A percentile compares a stretch with the other conserved stretches of the same genome.
Evolutionary conservation across 2,329 filamentous ascomycete species (phyloP).

Genomic region (Paracoccidioides brasiliensis): DNA sequence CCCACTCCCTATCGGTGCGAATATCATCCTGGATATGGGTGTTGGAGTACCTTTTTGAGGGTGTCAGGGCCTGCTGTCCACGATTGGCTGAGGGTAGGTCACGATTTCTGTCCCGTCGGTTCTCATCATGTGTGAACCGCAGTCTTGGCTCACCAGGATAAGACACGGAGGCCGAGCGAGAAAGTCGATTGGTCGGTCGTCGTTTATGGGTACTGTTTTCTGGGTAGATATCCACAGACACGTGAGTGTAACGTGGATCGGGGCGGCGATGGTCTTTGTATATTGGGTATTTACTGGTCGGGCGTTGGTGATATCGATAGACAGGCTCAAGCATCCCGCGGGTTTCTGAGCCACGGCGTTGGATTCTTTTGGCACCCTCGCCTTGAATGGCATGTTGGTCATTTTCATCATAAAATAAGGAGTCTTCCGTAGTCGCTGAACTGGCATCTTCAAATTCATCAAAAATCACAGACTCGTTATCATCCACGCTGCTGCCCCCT

Average conservation of each 20-base stretch:
- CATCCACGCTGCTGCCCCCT: conserved; percentile 16
- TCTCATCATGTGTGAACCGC: conserved; percentile 11
- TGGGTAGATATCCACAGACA: conserved; percentile 16
- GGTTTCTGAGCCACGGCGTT: conserved; percentile 11
- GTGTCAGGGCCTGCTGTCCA: not conserved
- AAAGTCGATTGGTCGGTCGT: not conserved
- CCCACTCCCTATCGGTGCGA: conserved; percentile 5
- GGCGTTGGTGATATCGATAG: conserved; percentile 20
- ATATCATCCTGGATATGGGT: conserved; percentile 3
- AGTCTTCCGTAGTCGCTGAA: conserved; percentile 14
- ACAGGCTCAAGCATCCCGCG: conserved; percentile 9
- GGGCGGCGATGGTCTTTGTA: conserved; percentile 2
- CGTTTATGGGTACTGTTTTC: conserved; percentile 12
- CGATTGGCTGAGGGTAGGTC: conserved; percentile 3
- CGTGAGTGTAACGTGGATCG: conserved; percentile 9
- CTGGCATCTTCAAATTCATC: conserved; percentile 19
- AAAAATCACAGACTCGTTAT: conserved; percentile 19
- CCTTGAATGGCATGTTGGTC: conserved; percentile 10
- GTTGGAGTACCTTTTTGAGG: not conserved
- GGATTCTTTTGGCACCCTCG: conserved; percentile 13
- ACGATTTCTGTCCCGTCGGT: conserved; percentile 8
- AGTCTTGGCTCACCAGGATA: conserved; percentile 1
- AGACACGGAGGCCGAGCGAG: not conserved
- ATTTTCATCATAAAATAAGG: conserved; percentile 12
- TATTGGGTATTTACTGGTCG: conserved; percentile 7